Base-by-base conservation (phyloP, 371 early-diverging fungal species). In the Mortierella sp. region DNA sequence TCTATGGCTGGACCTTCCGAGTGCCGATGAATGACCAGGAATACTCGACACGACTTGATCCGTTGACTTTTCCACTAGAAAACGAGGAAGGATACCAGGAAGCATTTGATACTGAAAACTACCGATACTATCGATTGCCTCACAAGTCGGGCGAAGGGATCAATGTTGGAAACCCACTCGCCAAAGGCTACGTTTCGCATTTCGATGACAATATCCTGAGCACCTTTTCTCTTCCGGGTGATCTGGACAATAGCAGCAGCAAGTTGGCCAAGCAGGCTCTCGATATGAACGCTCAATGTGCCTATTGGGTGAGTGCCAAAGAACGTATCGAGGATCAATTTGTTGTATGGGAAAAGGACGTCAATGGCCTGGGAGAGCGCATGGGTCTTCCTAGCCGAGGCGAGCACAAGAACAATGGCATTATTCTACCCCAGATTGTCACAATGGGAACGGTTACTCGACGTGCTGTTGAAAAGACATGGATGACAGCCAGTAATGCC, bases 371-470 rank as follows among this genome's bases (percentile, higher is more conserved):
- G 68, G 70, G 47, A 21, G 57, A 62, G 9, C 28, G 84, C 18
- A 84, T 91, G 84, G 74, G 85, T 0, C 60, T 90, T 16, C 85
- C 88, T 3, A 68, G 80, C 25, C 72, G 79, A n/a, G 74, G 72
- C 0, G 58, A 67, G 11, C 70, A 59, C 9, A 68, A 52, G 1
- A 57, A 81, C 3, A 74, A 84, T 56, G 96, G 96, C 19, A 92
- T 97, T n/a, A 98, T 99, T 57, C 71, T 99, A 51, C 99, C 99
- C 4, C 92, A 92, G 61, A 91, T 94, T 63, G 87, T 95, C 28
- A 88, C 93, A 2, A 98, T 98, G 97, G 99, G 99, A 11, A 98
- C 99, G 0, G 87, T 98, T n/a, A 99, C 99, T 0, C 88, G 99
- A 2, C 90, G 99, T 7, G 96, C 94, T 0, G 96, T 97, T 2